Conservation (phyloP, 768 basidiomycete species). For the Royoungia palumana region DNA sequence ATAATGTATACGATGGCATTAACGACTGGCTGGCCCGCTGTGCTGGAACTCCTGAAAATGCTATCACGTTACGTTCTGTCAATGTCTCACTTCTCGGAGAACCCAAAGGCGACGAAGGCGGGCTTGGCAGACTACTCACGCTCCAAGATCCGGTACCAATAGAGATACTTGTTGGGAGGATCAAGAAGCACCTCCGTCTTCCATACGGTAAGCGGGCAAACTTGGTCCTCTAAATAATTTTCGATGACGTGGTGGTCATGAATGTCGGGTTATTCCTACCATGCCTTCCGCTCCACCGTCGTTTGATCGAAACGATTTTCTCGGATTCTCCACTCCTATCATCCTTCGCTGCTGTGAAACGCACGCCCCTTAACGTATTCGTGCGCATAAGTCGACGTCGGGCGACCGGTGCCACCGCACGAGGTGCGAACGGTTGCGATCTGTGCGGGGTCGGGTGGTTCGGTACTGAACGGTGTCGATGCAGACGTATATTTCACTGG, state of each 20-base stretch:
- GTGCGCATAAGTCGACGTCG: conserved; percentile 58
- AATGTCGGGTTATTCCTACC: background rate
- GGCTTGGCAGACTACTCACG: conserved; percentile 66
- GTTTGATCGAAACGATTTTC: conserved; percentile 18
- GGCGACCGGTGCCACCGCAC: conserved; percentile 39
- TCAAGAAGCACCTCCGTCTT: conserved; percentile 67
- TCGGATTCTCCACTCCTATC: conserved; percentile 18
- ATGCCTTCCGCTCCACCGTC: background rate
- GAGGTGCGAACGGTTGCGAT: conserved; percentile 68
- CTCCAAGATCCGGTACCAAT: conserved; percentile 57
- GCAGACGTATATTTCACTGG: conserved; percentile 93
- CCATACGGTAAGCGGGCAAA: conserved; percentile 46
- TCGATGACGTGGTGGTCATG: conserved; percentile 10
- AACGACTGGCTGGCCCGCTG: conserved; percentile 85
- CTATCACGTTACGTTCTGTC: conserved; percentile 26
- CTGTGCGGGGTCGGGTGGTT: conserved; percentile 88
- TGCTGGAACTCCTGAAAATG: conserved; percentile 36
- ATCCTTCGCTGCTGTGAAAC: conserved; percentile 4
- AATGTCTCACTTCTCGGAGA: conserved; percentile 35
- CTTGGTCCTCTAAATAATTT: conserved; percentile 6
- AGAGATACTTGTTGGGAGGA: conserved; percentile 56
- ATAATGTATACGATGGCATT: conserved; percentile 78
- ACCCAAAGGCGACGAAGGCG: conserved; percentile 49
- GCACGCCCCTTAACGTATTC: conserved; percentile 9
- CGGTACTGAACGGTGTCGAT: conserved; percentile 62